Evolutionary conservation across 345 rosid species (phyloP).

Genomic region (Luvunga scandens): DNA sequence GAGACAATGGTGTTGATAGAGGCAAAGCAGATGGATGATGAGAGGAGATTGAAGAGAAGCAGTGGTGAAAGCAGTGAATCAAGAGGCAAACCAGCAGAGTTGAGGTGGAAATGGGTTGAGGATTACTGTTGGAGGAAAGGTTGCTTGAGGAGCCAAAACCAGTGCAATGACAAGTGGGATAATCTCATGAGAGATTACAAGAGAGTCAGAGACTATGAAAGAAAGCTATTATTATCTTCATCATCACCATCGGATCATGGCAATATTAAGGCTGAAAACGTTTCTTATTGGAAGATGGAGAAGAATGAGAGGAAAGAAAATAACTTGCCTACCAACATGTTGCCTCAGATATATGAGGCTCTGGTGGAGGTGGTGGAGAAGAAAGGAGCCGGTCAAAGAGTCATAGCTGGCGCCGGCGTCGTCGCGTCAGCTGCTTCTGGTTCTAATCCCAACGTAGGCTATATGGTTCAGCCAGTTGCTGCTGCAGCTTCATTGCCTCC

Average conservation of each 20-base stretch:
- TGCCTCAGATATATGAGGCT: conserved; percentile 63
- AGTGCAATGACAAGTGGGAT: conserved; percentile 98
- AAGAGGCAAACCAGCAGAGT: conserved; percentile 58
- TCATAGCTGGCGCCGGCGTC: not conserved
- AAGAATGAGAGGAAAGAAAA: conserved; percentile 75
- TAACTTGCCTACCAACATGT: conserved; percentile 76
- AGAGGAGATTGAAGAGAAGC: conserved; percentile 65
- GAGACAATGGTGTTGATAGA: conserved; percentile 85
- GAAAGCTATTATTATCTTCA: conserved; percentile 25
- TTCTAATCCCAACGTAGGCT: conserved; percentile 17
- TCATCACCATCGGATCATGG: not conserved
- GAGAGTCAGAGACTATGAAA: conserved; percentile 73
- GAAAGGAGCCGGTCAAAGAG: conserved; percentile 32
- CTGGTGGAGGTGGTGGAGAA: conserved; percentile 68
- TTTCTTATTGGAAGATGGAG: conserved; percentile 79
- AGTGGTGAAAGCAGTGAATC: conserved; percentile 34
- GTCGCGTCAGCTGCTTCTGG: conserved; percentile 9
- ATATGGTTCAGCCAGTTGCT: conserved; percentile 18
- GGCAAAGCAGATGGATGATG: conserved; percentile 87
- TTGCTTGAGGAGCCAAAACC: conserved; percentile 85
- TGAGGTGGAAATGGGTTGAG: conserved; percentile 97
- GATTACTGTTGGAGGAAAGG: conserved; percentile 78
- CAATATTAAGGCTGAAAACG: conserved; percentile 16
- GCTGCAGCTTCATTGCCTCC: conserved; percentile 21
- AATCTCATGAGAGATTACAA: conserved; percentile 96